Conservation (phyloP, 495 filamentous ascomycete species). For the Xylaria curta region DNA sequence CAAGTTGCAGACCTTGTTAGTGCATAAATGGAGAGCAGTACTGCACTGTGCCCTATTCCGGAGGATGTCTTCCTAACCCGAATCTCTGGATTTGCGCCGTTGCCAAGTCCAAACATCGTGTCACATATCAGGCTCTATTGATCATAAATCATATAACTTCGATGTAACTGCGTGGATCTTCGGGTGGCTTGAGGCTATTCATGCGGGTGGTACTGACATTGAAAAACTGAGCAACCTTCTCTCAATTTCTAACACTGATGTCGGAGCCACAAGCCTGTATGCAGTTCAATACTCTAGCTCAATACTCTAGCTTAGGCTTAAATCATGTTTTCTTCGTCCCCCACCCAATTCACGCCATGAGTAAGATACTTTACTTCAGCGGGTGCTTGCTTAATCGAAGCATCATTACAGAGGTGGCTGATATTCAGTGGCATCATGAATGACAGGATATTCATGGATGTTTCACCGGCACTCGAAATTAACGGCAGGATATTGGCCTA, state of each 20-base stretch:
- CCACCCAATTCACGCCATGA: neutral
- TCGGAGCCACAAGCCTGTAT: neutral
- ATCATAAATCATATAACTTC: neutral
- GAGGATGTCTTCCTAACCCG: slow-evolving; percentile 3
- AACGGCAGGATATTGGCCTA: slow-evolving; percentile 1
- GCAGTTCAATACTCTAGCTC: neutral
- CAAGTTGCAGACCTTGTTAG: neutral
- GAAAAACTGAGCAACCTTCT: neutral
- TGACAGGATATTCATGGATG: neutral
- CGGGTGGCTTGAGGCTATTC: neutral
- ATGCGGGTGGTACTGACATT: neutral
- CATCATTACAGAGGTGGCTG: slow-evolving; percentile 1
- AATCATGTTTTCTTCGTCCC: neutral
- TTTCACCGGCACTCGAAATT: neutral
- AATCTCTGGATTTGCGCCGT: neutral
- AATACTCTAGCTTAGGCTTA: neutral
- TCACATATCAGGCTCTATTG: neutral
- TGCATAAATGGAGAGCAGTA: neutral
- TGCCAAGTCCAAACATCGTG: neutral
- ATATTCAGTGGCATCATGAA: neutral
- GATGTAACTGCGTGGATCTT: neutral
- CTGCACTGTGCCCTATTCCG: neutral
- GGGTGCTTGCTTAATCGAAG: neutral
- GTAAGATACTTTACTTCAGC: neutral
- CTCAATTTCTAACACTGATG: neutral